Evolutionary conservation across 345 rosid genomes (phyloP).

Genomic region (Pistacia vera): DNA sequence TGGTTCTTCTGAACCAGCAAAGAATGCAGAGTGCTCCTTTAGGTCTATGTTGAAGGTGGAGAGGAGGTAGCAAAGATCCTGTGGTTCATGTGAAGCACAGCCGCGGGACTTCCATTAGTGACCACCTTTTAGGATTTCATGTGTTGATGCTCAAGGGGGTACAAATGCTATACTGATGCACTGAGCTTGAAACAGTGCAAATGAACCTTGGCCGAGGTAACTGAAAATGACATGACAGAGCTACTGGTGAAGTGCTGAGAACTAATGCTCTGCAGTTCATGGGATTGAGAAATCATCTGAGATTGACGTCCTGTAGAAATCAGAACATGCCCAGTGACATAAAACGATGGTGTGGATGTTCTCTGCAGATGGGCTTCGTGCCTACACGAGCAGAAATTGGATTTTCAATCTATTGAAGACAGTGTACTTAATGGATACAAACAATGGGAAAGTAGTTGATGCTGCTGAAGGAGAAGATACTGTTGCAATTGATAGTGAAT

Average conservation of each 20-base stretch:
- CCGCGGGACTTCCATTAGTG: constrained; percentile 29
- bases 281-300: background rate
- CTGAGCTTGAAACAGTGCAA: constrained; percentile 24
- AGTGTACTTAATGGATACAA: constrained; percentile 23
- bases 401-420: constrained; percentile 26
- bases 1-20: constrained; percentile 41
- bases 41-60: constrained; percentile 37
- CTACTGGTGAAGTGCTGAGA: constrained; percentile 41
- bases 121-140: constrained; percentile 9
- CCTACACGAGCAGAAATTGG: constrained; percentile 20
- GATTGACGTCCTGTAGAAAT: constrained; percentile 19
- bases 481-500: constrained; percentile 37
- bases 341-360: constrained; percentile 29
- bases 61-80: constrained; percentile 33
- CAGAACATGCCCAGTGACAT: constrained; percentile 29
- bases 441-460: constrained; percentile 24
- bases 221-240: constrained; percentile 50
- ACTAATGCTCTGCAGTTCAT: constrained; percentile 24
- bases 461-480: constrained; percentile 34
- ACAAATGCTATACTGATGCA: constrained; percentile 28
- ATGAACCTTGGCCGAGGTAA: constrained; percentile 39
- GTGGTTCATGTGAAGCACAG: constrained; percentile 26
- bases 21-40: constrained; percentile 44
- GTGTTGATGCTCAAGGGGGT: constrained; percentile 27
- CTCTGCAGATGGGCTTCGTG: constrained; percentile 27